phyloP scores from a whole-genome alignment of 1,284 basidiomycete species.

The Psilocybe mexicana region DNA sequence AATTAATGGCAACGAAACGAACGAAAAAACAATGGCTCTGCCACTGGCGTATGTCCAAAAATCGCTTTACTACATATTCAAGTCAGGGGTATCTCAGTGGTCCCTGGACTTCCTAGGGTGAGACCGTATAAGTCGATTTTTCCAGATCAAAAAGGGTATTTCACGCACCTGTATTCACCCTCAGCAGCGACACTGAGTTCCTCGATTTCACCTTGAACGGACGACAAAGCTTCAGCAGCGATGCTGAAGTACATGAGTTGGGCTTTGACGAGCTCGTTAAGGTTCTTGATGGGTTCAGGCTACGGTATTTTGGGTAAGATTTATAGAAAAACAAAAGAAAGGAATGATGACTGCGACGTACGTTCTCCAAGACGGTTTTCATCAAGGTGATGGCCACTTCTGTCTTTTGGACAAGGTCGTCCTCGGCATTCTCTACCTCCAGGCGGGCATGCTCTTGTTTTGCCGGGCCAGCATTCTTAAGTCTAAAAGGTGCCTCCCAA shows the following conservation, averaged over 20 bases:
- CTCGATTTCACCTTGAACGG: slow-evolving; percentile 87
- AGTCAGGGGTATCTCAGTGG: slow-evolving; percentile 51
- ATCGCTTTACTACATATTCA: neutral
- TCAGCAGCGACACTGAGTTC: slow-evolving; percentile 88
- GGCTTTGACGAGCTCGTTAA: slow-evolving; percentile 91
- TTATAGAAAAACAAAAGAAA: neutral
- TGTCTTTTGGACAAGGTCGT: slow-evolving; percentile 95
- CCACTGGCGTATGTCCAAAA: neutral
- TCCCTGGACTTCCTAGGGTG: slow-evolving; percentile 73
- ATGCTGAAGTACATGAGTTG: slow-evolving; percentile 83
- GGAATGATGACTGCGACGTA: slow-evolving; percentile 39
- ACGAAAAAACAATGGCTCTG: neutral
- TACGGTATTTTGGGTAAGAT: slow-evolving; percentile 29
- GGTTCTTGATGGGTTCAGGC: slow-evolving; percentile 95
- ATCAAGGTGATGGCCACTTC: slow-evolving; percentile 97
- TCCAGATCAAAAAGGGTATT: neutral
- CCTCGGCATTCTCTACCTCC: slow-evolving; percentile 94
- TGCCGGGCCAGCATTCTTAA: slow-evolving; percentile 74
- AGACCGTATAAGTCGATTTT: slow-evolving; percentile 4
- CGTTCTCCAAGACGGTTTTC: slow-evolving; percentile 97
- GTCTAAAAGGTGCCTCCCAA: slow-evolving; percentile 37
- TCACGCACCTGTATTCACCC: slow-evolving; percentile 80
- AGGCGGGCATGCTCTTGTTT: slow-evolving; percentile 88
- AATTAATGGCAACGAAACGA: neutral
- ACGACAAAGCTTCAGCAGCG: slow-evolving; percentile 82